A percentile compares a stretch with the other conserved stretches of the same genome.
These are phyloP conservation scores for Exophiala viscosa DNA, from an alignment of 2,329 filamentous ascomycete genomes.

Conservation along the genomic window DNA sequence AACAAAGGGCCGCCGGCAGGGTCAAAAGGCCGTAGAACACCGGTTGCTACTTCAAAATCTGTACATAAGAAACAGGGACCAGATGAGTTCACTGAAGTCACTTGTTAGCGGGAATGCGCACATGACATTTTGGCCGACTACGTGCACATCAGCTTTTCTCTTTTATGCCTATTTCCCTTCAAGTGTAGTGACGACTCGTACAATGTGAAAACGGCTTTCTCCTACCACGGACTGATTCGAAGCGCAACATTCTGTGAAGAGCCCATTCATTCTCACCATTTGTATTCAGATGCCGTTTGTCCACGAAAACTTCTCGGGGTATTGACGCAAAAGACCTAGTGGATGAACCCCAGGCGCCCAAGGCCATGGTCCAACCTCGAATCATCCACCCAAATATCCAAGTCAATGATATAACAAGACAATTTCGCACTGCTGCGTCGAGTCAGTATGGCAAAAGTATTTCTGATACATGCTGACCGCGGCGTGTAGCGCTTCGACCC, in stretches of 20 bases:
- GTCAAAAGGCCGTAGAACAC: conserved; percentile 23
- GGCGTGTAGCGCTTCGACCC: conserved; percentile 33
- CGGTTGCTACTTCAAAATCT: conserved; percentile 18
- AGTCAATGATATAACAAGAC: conserved; percentile 52
- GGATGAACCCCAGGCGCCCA: background rate
- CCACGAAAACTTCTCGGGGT: background rate
- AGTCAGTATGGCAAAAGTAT: conserved; percentile 37
- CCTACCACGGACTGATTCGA: background rate
- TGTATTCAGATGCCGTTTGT: background rate
- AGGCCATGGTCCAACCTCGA: conserved; percentile 20
- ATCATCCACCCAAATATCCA: conserved; percentile 22
- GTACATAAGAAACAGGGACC: background rate
- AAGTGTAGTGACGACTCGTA: background rate
- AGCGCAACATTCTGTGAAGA: too few species aligned
- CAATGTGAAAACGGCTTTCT: too few species aligned
- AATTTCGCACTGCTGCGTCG: conserved; percentile 51
- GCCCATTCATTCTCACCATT: background rate
- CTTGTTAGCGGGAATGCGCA: conserved; percentile 1
- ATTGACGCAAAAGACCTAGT: background rate
- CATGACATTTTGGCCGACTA: background rate
- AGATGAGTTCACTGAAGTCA: background rate
- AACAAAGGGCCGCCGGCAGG: conserved; percentile 18
- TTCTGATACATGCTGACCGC: conserved; percentile 2
- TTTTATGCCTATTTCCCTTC: background rate
- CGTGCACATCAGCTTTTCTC: background rate